Evolutionary conservation across 805 yeast species (phyloP).

Genomic region (Saturnispora hagleri): DNA sequence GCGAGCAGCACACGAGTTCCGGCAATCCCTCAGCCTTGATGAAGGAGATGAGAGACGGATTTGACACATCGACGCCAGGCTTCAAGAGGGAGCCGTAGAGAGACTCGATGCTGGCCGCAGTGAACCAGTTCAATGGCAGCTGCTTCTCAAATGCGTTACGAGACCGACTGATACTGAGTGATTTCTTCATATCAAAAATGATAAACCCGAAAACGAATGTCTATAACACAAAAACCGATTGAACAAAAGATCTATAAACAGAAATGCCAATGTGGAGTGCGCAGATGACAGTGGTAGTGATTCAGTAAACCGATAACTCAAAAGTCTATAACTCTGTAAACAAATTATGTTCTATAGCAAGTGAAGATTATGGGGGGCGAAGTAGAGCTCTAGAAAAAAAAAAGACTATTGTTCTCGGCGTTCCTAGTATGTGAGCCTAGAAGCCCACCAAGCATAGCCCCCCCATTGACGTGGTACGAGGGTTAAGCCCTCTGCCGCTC

Average conservation of each 20-base stretch:
- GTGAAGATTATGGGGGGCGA: not conserved
- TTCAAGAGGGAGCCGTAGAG: not conserved
- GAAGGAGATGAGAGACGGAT: not conserved
- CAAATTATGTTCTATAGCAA: not conserved
- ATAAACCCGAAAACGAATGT: too few species aligned
- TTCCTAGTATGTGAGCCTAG: not conserved
- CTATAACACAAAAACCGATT: too few species aligned
- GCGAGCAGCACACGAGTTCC: not conserved
- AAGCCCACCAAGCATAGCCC: not conserved
- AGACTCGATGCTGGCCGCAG: not conserved
- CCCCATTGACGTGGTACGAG: not conserved
- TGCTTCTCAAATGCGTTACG: not conserved
- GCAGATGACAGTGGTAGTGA: too few species aligned
- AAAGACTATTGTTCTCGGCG: not conserved
- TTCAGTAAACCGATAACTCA: not conserved
- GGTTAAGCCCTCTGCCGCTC: too few species aligned
- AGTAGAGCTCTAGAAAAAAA: not conserved
- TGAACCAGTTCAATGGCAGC: not conserved
- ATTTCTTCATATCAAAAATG: not conserved
- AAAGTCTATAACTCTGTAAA: not conserved
- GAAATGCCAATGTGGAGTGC: too few species aligned
- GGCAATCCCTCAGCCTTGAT: conserved; percentile 2
- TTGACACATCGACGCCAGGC: not conserved
- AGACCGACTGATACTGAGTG: not conserved
- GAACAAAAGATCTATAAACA: too few species aligned